Evolutionary conservation across 371 early-diverging fungal species (phyloP), one percentile per base, ranked within the genome.

Genomic region (Parasitella parasitica): DNA sequence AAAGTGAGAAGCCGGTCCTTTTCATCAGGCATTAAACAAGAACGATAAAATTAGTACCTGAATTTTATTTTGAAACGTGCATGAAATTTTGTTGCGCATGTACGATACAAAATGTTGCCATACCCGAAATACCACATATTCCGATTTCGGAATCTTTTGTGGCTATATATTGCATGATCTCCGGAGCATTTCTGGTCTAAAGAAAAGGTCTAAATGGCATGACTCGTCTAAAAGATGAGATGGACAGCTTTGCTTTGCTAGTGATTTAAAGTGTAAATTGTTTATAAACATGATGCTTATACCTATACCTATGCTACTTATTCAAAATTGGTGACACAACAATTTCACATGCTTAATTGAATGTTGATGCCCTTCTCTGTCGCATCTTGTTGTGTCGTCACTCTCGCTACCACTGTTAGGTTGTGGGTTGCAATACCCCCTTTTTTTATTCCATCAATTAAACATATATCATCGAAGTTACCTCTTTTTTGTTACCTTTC

Each of bases 331-430:
- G 43, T 43, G 8, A 43, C 43, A 43, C 43, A 43, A 22, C 18
- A 43, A 43, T 43, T 43, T 43, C 43, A 43, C 43, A 43, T 43
- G 43, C 22, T 43, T 43, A 43, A 43, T 43, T 43, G 43, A 43
- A 43, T 22, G 18, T 22, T 43, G 11, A 22, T 43, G 8, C 6
- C 18, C 22, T 20, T 43, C 22, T 22, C 43, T 22, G 22, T n/a
- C 22, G 43, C 20, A n/a, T n/a, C n/a, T 43, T 43, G 43, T 22
- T 20, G 43, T 43, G 43, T 43, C 43, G 43, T 43, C 43, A 43
- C 43, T 43, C 20, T 16, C 22, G 43, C 11, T 32, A 32, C 6
- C 11, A 32, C 32, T 6, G 32, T 32, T 32, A 8, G 32, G 22
- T 43, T 20, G 22, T 18, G 12, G 6, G 22, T 43, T 39, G 39